Evolutionary conservation across 2,329 filamentous ascomycete species (phyloP).

Genomic region (Sporothrix humicola): DNA sequence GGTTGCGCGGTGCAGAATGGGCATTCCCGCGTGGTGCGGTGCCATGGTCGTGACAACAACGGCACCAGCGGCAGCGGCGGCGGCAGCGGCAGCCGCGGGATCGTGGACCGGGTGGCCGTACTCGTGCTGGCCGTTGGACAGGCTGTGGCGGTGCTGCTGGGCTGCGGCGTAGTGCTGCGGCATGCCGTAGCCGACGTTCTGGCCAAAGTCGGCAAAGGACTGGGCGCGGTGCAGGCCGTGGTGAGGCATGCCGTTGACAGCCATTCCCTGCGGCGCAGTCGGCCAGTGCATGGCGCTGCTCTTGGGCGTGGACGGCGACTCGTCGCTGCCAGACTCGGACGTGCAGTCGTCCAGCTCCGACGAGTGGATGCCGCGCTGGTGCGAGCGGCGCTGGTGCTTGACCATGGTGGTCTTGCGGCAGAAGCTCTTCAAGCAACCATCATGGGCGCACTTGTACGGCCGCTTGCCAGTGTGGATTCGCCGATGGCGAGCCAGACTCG

Average conservation of each 20-base stretch:
- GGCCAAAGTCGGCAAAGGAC: slow-evolving; percentile 61
- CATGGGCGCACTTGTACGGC: slow-evolving; percentile 67
- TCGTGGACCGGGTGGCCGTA: slow-evolving; percentile 52
- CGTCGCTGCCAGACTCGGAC: slow-evolving; percentile 63
- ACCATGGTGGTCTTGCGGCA: slow-evolving; percentile 75
- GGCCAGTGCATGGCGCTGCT: slow-evolving; percentile 60
- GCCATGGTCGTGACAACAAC: slow-evolving; percentile 32
- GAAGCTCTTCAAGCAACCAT: slow-evolving; percentile 70
- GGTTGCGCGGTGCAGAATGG: slow-evolving; percentile 57
- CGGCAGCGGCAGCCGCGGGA: slow-evolving; percentile 9
- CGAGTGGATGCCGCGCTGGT: slow-evolving; percentile 63
- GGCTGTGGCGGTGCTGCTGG: slow-evolving; percentile 58
- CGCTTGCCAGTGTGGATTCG: slow-evolving; percentile 70
- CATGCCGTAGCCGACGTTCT: slow-evolving; percentile 53
- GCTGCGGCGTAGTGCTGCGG: slow-evolving; percentile 51
- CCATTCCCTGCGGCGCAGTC: slow-evolving; percentile 45
- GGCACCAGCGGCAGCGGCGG: slow-evolving; percentile 24
- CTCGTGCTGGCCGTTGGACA: slow-evolving; percentile 53
- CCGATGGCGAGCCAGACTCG: slow-evolving; percentile 68
- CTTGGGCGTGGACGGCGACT: slow-evolving; percentile 64
- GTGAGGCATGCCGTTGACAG: slow-evolving; percentile 45
- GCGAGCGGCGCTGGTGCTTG: slow-evolving; percentile 67
- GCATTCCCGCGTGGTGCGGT: slow-evolving; percentile 49
- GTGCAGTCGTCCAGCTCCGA: slow-evolving; percentile 62
- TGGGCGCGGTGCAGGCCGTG: slow-evolving; percentile 56